Evolutionary conservation across 2,329 filamentous ascomycete genomes (phyloP), one percentile per base, ranked within the genome.

Genomic region (Colletotrichum viniferum): DNA sequence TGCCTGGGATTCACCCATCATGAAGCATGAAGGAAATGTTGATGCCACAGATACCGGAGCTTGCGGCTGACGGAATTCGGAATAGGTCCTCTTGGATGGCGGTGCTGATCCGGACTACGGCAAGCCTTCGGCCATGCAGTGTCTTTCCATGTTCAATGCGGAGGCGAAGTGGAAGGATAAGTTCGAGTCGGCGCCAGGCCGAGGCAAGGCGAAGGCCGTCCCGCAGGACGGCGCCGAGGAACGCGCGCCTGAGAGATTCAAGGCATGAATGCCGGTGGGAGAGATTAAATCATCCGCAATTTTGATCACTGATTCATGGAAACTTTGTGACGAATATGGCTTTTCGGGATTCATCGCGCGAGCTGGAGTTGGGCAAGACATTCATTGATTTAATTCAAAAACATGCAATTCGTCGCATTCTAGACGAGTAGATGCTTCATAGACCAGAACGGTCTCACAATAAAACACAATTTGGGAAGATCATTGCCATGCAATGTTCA

Each of bases 51-150:
- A 10, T 70, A 28, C 3, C 12, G 6, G 12, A 24, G 6, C 55
- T 36, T n/a, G 24, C 21, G 16, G 12, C 52, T 55, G 24, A 56
- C 13, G 58, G 58, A 16, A 3, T 30, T 14, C 13, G 6, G n/a
- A 72, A 55, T 3, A 89, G 87, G 86, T 81, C 1, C 81, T 91
- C 16, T 79, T 91, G 4, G 85, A 87, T 67, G 88, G 88, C 0
- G 88, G 88, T 3, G 90, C 89, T 5, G 90, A 91, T 79, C 89
- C 90, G 1, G 88, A 90, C 2, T 82, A 87, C 73, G 90, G 90
- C 2, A 80, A 83, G 3, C 89, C 89, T 2, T 88, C 85, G 36
- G 88, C 90, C 0, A 79, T 87, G 61, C 83, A 88, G 70, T 89
- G 88, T 34, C 81, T 91, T 21, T 79, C 81, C 4, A 85, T 90